phyloP scores from a whole-genome alignment of 768 basidiomycete species.

The Boletus rubropictus region DNA sequence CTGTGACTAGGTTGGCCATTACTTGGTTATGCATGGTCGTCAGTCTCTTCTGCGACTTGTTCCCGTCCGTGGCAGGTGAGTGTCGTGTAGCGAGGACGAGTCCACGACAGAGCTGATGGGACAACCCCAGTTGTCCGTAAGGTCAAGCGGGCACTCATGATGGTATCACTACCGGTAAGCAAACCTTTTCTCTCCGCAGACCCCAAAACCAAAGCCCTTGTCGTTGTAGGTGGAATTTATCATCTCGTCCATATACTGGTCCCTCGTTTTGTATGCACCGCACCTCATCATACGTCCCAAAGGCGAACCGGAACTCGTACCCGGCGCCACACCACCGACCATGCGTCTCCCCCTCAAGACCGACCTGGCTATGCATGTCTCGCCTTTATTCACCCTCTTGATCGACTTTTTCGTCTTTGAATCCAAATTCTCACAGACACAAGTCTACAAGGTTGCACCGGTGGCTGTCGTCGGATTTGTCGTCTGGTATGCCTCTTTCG shows the following conservation, averaged over 20 bases:
- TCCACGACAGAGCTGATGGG: neutral
- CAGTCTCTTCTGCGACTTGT: constrained; percentile 37
- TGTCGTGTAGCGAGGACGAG: neutral
- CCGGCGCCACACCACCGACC: constrained; percentile 9
- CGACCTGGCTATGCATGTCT: constrained; percentile 63
- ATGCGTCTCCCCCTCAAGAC: constrained; percentile 44
- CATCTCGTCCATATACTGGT: constrained; percentile 65
- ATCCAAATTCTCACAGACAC: constrained; percentile 39
- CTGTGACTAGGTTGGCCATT: constrained; percentile 21
- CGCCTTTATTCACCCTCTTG: constrained; percentile 52
- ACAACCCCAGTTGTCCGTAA: constrained; percentile 24
- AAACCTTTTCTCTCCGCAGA: neutral
- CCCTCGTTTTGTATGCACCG: constrained; percentile 51
- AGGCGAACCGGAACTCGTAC: neutral
- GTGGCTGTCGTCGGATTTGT: constrained; percentile 21
- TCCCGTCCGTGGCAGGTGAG: constrained; percentile 35
- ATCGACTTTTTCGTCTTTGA: constrained; percentile 69
- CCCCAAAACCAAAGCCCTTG: neutral
- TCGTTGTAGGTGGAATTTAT: constrained; percentile 37
- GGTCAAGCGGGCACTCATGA: constrained; percentile 52
- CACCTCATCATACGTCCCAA: constrained; percentile 44
- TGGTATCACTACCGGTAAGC: constrained; percentile 61
- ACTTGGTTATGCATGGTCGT: constrained; percentile 40
- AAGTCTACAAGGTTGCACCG: constrained; percentile 15
- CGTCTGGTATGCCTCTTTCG: constrained; percentile 55